These are phyloP conservation scores for Neonectria faginata DNA, from an alignment of 2,329 filamentous ascomycete species.

Conservation along the genomic window DNA sequence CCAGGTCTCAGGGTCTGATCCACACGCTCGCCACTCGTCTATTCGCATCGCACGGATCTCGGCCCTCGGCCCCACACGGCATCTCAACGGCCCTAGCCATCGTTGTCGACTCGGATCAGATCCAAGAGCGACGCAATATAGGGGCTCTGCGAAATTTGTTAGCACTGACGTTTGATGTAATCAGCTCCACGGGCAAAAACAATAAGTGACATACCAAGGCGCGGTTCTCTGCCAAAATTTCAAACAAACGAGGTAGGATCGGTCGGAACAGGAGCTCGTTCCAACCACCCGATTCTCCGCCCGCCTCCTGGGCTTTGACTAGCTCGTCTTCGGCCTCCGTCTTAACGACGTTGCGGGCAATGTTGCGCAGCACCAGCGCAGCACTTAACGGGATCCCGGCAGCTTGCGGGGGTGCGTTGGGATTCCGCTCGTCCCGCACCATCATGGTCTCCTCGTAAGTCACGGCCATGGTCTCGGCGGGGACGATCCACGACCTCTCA, in stretches of 20 bases:
- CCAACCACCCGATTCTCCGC: slow-evolving; percentile 67
- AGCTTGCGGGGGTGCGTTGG: slow-evolving; percentile 70
- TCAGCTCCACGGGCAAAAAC: background rate
- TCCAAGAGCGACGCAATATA: slow-evolving; percentile 57
- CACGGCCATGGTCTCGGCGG: slow-evolving; percentile 67
- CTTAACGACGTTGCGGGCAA: slow-evolving; percentile 75
- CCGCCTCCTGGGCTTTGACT: slow-evolving; percentile 59
- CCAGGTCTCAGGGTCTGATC: slow-evolving; percentile 21
- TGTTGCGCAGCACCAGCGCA: slow-evolving; percentile 81
- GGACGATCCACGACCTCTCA: slow-evolving; percentile 60
- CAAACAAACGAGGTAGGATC: slow-evolving; percentile 72
- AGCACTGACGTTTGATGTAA: slow-evolving; percentile 27
- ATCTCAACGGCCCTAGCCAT: slow-evolving; percentile 43
- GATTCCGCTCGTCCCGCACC: slow-evolving; percentile 68
- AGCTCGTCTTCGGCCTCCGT: slow-evolving; percentile 69
- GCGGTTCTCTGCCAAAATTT: slow-evolving; percentile 77
- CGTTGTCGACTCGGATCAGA: slow-evolving; percentile 49
- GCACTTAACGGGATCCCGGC: slow-evolving; percentile 84
- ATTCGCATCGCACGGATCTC: slow-evolving; percentile 14
- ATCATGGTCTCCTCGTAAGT: slow-evolving; percentile 68
- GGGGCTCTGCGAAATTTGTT: slow-evolving; percentile 49
- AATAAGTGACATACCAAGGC: slow-evolving; percentile 61
- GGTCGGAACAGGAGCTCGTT: slow-evolving; percentile 76
- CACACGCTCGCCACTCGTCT: slow-evolving; percentile 22
- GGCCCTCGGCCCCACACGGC: slow-evolving; percentile 20